Base-by-base conservation (phyloP, 2,329 filamentous ascomycete species). In the Hymenoscyphus linearis region DNA sequence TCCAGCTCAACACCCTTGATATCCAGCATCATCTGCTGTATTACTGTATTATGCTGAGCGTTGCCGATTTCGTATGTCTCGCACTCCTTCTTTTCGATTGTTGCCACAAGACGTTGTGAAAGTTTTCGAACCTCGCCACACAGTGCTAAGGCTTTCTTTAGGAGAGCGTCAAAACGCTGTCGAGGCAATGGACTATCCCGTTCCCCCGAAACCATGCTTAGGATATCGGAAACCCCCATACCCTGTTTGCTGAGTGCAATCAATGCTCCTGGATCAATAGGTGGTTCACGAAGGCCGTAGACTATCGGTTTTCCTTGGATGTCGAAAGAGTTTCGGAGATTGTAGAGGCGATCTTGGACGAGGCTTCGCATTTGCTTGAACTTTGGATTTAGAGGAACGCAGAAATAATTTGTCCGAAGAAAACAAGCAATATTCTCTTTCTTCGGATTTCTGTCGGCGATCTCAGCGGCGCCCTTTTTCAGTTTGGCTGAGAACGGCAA, bases 271-370 rank as follows among this genome's bases (percentile, higher is more conserved):
- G 70, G 66, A 59, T 75, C 71, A 13, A 75, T 59, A 25, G 67
- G 70, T 7, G 73, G 70, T 22, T 71, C 70, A n/a, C 52, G 70
- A 0, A 76, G 67, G 9, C 67, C 26, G 14, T 70, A 60, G 9
- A 22, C 55, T 1, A 60, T 26, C 9, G 55, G 12, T 5, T 62
- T 59, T 1, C 74, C 74, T 35, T 74, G 66, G 58, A 75, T 73
- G 58, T 76, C 70, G 57, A 61, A 62, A 31, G 61, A 68, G 63
- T 74, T 62, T 2, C 72, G 67, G 40, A 75, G 73, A 59, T 75
- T 75, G 66, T 62, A 74, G 10, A 75, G 65, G 0, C 74, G 64
- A 54, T 75, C 70, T 52, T 73, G 68, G 18, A 76, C 70, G 2
- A 31, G 60, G 47, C 62, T 56, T 5, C 71, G 52, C 22, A 73